phyloP scores from a whole-genome alignment of 805 yeast genomes.

The Debaryomyces castellii region DNA sequence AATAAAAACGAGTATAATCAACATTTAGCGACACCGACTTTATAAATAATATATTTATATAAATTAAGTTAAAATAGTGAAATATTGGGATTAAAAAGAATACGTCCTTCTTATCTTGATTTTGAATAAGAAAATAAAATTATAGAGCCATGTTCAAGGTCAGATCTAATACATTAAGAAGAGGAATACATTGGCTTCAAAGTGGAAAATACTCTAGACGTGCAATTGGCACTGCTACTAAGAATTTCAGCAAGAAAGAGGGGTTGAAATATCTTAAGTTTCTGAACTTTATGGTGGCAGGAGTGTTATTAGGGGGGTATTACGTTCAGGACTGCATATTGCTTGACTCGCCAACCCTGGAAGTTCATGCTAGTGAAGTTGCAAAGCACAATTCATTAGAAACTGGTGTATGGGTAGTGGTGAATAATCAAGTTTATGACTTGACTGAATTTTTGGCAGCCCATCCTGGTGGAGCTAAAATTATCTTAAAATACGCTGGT shows the following conservation, averaged over 20 bases:
- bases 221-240: background rate
- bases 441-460: constrained; percentile 31
- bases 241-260: background rate
- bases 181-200: background rate
- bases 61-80: background rate
- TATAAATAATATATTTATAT: no score
- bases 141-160: background rate
- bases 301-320: background rate
- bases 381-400: constrained; percentile 5
- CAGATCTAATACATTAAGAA: background rate
- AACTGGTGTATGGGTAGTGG: constrained; percentile 25
- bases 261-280: background rate
- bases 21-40: background rate
- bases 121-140: background rate
- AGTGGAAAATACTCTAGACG: background rate
- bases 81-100: background rate
- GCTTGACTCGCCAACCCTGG: background rate
- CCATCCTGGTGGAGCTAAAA: constrained; percentile 52
- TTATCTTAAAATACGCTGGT: constrained; percentile 51
- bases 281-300: background rate
- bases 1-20: background rate
- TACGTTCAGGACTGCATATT: constrained; percentile 1
- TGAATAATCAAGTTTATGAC: constrained; percentile 32
- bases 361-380: constrained; percentile 6
- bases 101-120: background rate